Evolutionary conservation across 768 basidiomycete genomes (phyloP).

Genomic region (Sarcodon sp.): DNA sequence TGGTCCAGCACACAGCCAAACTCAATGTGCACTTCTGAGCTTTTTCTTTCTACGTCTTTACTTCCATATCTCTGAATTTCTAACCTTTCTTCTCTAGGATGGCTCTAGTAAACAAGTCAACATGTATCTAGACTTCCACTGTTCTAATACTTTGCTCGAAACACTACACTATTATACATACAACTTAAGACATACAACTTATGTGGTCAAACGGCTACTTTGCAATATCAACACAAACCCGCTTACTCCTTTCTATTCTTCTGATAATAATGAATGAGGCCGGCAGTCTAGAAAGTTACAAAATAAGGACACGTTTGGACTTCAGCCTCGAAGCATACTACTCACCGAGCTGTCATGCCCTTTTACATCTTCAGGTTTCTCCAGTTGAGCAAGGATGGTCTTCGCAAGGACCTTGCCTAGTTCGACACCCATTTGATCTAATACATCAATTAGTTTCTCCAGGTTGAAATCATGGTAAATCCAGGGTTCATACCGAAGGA

Average conservation of each 20-base stretch:
- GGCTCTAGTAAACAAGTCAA: background rate
- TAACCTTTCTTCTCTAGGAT: background rate
- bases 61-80: background rate
- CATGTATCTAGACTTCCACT: background rate
- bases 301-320: constrained; percentile 3
- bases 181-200: no score
- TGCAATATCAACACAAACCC: no score
- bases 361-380: constrained; percentile 61
- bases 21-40: background rate
- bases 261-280: constrained; percentile 96
- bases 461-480: background rate
- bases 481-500: constrained; percentile 62
- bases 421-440: constrained; percentile 99
- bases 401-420: constrained; percentile 96
- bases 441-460: background rate
- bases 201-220: no score
- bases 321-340: background rate
- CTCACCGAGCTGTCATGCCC: constrained; percentile 81
- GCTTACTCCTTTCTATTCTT: constrained; percentile 65
- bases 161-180: no score
- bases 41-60: background rate
- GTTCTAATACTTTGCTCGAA: background rate
- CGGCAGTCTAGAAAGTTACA: constrained; percentile 56
- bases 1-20: background rate
- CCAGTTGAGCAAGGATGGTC: constrained; percentile 85